Evolutionary conservation across 257 asterid species (phyloP).

Genomic region (Asclepias syriaca): DNA sequence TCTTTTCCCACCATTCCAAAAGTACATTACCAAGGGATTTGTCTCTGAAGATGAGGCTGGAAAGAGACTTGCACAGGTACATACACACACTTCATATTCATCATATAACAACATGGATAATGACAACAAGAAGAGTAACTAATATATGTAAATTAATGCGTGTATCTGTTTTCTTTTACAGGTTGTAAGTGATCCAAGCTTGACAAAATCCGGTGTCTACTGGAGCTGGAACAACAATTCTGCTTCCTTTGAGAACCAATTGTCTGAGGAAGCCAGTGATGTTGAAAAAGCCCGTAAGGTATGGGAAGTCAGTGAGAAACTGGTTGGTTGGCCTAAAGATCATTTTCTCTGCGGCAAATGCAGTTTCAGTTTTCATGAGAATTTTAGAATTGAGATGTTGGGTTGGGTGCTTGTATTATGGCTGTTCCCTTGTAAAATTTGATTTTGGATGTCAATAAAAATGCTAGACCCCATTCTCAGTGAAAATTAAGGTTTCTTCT

Average conservation of each 20-base stretch:
- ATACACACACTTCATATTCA: slow-evolving; percentile 4
- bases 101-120: no score
- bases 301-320: slow-evolving; percentile 93
- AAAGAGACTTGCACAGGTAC: slow-evolving; percentile 86
- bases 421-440: slow-evolving; percentile 10
- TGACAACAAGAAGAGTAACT: no score
- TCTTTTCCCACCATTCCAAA: slow-evolving; percentile 94
- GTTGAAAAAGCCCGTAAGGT: slow-evolving; percentile 73
- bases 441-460: slow-evolving; percentile 12
- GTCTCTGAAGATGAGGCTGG: slow-evolving; percentile 93
- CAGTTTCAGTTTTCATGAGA: neutral
- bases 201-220: slow-evolving; percentile 86
- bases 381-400: slow-evolving; percentile 1
- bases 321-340: slow-evolving; percentile 65
- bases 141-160: no score
- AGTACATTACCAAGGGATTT: slow-evolving; percentile 81
- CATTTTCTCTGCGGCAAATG: neutral
- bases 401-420: neutral
- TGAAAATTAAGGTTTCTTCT: neutral
- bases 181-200: slow-evolving; percentile 83
- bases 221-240: slow-evolving; percentile 95
- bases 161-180: slow-evolving; percentile 12
- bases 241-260: slow-evolving; percentile 75
- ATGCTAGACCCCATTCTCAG: slow-evolving; percentile 5
- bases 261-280: slow-evolving; percentile 85